Evolutionary conservation across 176 grass and related monocot species (phyloP), one percentile per base, ranked within the genome.

Genomic region (Carex myosuroides): DNA sequence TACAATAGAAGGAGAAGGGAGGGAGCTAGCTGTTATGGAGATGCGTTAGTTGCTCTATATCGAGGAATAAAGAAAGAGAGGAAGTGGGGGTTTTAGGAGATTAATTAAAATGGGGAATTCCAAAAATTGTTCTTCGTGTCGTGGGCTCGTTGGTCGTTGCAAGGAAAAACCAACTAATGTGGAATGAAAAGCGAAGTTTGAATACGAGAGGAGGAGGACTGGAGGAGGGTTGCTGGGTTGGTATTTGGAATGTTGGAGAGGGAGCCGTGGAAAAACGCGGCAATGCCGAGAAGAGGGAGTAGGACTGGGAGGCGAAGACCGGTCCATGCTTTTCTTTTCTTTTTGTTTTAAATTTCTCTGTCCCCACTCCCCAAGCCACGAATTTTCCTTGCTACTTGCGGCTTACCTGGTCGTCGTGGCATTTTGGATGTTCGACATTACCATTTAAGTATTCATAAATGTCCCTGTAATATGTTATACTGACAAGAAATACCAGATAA

Each of bases 241-340:
- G 53, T 79, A 85, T 46, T 83, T 83, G 63, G 81, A 87, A 93
- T 90, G 86, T 89, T 72, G 82, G 85, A 71, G 83, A 52, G 8
- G 84, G 60, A 76, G 88, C 83, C 83, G 62, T 90, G 80, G 84
- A 58, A 91, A 92, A 87, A 94, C 92, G 86, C 92, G 90, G 92
- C 61, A 88, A 87, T 79, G 72, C 81, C 82, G 63, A 35, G 73
- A 56, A 55, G 12, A 20, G 42, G 29, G 71, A 7, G 21, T 4
- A 2, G 29, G 29, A 29, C 29, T 29, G 12, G 18, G 22, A 62
- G 60, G 46, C 46, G 70, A 57, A 32, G 73, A 78, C 73, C 48
- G 32, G 52, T 78, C 32, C 73, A 78, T 56, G 72, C 2, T 55
- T 77, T 52, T 29, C 0, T 18, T 32, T 66, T 64, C 9, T 60